A percentile compares a stretch with the other conserved stretches of the same genome.
phyloP scores from a whole-genome alignment of 257 asterid species.

The Knoxia roxburghii region DNA sequence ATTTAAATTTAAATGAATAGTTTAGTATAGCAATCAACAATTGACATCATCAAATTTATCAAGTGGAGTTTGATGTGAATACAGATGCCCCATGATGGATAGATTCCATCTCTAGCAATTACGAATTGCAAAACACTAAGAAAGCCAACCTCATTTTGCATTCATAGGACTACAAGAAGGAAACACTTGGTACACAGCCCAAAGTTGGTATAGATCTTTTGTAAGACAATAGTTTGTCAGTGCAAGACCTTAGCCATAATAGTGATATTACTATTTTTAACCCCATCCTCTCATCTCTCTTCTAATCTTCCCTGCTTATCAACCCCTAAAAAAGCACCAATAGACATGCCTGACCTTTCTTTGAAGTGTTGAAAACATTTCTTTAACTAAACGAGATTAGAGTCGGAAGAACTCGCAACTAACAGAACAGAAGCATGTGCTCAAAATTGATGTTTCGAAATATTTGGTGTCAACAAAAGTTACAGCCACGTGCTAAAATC shows the following conservation, averaged over 20 bases:
- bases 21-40: neutral
- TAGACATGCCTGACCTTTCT: neutral
- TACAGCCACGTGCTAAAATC: neutral
- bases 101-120: neutral
- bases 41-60: neutral
- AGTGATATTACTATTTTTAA: too few relatives aligned
- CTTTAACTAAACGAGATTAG: neutral
- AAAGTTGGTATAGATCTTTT: neutral
- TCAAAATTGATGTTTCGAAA: neutral
- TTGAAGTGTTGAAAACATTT: neutral
- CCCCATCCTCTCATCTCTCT: neutral
- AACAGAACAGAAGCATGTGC: neutral
- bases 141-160: neutral
- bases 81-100: neutral
- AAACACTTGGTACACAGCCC: too few relatives aligned
- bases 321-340: neutral
- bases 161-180: neutral
- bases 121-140: neutral
- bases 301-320: neutral
- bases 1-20: constrained; percentile 13
- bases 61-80: neutral
- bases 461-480: neutral
- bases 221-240: neutral
- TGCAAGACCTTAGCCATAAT: neutral
- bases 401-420: neutral